These are phyloP conservation scores for Monosporascus sp. DNA, from an alignment of 2,329 filamentous ascomycete genomes.

Conservation along the genomic window DNA sequence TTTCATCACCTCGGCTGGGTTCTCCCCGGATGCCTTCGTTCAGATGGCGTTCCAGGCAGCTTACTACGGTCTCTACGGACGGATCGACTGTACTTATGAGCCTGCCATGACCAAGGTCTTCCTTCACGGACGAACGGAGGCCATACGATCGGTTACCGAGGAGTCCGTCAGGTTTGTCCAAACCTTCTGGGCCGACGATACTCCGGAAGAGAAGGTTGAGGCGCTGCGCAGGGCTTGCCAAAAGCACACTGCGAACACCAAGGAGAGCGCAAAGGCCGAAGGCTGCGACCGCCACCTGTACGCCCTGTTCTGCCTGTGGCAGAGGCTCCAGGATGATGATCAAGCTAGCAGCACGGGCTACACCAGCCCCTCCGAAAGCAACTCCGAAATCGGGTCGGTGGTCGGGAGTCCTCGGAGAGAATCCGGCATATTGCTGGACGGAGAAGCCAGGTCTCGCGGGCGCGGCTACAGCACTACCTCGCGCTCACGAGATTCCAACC, in stretches of 20 bases:
- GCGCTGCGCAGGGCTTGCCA: slow-evolving; percentile 78
- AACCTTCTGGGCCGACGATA: slow-evolving; percentile 91
- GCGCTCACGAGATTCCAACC: slow-evolving; percentile 37
- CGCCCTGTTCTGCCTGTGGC: slow-evolving; percentile 91
- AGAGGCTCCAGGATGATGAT: slow-evolving; percentile 76
- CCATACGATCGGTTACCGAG: slow-evolving; percentile 77
- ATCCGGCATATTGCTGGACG: slow-evolving; percentile 42
- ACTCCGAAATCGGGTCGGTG: slow-evolving; percentile 39
- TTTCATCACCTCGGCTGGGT: slow-evolving; percentile 94
- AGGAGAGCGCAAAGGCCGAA: slow-evolving; percentile 80
- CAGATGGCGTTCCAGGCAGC: slow-evolving; percentile 99
- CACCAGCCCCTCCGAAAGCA: slow-evolving; percentile 53
- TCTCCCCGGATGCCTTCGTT: slow-evolving; percentile 94
- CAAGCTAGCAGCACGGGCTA: slow-evolving; percentile 55
- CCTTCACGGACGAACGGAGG: slow-evolving; percentile 90
- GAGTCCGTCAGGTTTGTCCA: slow-evolving; percentile 86
- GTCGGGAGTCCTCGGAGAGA: slow-evolving; percentile 50
- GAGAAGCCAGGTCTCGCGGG: slow-evolving; percentile 31
- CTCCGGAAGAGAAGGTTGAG: slow-evolving; percentile 76
- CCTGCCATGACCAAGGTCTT: slow-evolving; percentile 97
- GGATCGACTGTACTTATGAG: slow-evolving; percentile 92
- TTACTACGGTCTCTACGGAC: slow-evolving; percentile 93
- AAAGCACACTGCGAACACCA: slow-evolving; percentile 74
- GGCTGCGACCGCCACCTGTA: slow-evolving; percentile 93
- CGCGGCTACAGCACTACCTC: slow-evolving; percentile 52